Evolutionary conservation across 2,329 filamentous ascomycete species (phyloP).

Genomic region (Sarocladium oryzae): DNA sequence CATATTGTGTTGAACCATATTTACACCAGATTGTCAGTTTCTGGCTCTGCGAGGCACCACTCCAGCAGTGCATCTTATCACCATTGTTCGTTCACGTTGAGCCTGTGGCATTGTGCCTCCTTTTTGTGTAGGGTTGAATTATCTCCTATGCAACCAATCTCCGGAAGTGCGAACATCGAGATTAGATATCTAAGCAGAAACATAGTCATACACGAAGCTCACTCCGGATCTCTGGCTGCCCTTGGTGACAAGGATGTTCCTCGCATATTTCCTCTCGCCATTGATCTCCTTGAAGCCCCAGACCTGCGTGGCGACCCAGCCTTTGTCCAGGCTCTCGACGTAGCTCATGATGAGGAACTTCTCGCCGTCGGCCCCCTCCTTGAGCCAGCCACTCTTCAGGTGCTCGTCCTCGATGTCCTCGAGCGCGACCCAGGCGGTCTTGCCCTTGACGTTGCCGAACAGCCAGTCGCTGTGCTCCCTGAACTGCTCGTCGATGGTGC

Average conservation of each 20-base stretch:
- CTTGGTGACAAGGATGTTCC: constrained; percentile 49
- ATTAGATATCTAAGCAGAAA: neutral
- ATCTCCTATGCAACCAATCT: too few species aligned
- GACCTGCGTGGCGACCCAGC: constrained; percentile 51
- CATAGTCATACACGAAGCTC: constrained; percentile 51
- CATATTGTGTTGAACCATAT: neutral
- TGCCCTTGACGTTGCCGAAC: constrained; percentile 65
- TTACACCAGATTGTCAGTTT: too few species aligned
- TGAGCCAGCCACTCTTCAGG: constrained; percentile 52
- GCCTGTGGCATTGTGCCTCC: too few species aligned
- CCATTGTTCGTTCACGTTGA: too few species aligned
- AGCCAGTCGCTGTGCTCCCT: constrained; percentile 71
- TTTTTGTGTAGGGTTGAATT: too few species aligned
- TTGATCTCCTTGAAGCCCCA: constrained; percentile 54
- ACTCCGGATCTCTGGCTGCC: constrained; percentile 40
- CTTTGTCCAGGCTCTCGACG: constrained; percentile 46
- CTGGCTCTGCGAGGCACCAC: too few species aligned
- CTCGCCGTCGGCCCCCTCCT: constrained; percentile 39
- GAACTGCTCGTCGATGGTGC: constrained; percentile 42
- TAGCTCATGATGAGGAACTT: constrained; percentile 52
- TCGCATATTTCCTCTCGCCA: constrained; percentile 44
- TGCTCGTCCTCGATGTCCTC: constrained; percentile 48
- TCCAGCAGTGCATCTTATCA: too few species aligned
- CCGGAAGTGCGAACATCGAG: too few species aligned
- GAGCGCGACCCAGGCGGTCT: constrained; percentile 42